phyloP scores from a whole-genome alignment of 2,329 filamentous ascomycete species.

The Penicillium crustosum region DNA sequence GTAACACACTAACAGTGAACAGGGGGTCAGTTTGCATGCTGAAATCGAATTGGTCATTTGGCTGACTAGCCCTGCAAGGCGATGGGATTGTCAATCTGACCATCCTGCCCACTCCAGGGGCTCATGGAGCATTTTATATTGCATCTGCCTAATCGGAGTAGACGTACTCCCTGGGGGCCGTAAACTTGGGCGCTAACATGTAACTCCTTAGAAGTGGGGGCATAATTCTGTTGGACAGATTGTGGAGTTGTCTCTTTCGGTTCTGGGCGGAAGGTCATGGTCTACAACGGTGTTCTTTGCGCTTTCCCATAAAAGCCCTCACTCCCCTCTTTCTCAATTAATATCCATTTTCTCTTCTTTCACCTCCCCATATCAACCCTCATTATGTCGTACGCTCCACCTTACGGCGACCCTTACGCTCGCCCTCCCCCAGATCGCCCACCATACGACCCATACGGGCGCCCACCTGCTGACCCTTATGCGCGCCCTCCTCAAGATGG shows the following conservation, averaged over 20 bases:
- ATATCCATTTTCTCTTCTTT: neutral
- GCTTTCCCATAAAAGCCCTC: constrained; percentile 14
- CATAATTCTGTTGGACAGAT: constrained; percentile 1
- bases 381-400: constrained; percentile 24
- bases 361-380: neutral
- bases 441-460: constrained; percentile 14
- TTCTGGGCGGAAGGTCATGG: constrained; percentile 14
- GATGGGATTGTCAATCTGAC: constrained; percentile 7
- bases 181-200: constrained; percentile 11
- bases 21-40: constrained; percentile 3
- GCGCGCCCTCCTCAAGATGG: constrained; percentile 9
- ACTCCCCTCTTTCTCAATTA: neutral
- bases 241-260: constrained; percentile 12
- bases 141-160: constrained; percentile 16
- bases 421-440: constrained; percentile 23
- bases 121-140: constrained; percentile 8
- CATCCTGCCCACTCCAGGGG: neutral
- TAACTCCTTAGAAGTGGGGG: constrained; percentile 11
- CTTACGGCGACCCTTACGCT: constrained; percentile 22
- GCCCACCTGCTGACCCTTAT: constrained; percentile 17
- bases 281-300: constrained; percentile 5
- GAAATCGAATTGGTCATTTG: neutral
- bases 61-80: constrained; percentile 6
- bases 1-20: constrained; percentile 1
- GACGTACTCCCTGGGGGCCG: neutral